A percentile compares a stretch with the other conserved stretches of the same genome.
These are phyloP conservation scores for Pluteus cervinus DNA, from an alignment of 768 basidiomycete genomes.

Conservation along the genomic window DNA sequence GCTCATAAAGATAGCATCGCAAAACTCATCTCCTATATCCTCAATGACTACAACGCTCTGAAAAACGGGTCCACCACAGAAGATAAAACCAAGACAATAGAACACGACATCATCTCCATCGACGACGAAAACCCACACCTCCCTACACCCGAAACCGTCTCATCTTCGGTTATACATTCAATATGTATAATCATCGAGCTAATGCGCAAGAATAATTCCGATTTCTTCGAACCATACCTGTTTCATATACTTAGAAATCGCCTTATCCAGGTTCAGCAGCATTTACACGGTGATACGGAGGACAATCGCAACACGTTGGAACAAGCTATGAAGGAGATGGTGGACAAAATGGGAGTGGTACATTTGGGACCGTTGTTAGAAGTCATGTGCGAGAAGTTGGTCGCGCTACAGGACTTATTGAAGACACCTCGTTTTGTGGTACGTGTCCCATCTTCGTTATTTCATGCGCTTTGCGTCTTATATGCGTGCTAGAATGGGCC, in stretches of 20 bases:
- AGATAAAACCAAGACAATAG: constrained; percentile 13
- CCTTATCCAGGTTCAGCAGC: constrained; percentile 82
- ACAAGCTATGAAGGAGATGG: constrained; percentile 72
- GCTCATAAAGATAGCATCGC: constrained; percentile 67
- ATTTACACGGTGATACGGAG: constrained; percentile 42
- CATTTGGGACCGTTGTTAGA: constrained; percentile 81
- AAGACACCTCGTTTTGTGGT: constrained; percentile 73
- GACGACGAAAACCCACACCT: constrained; percentile 8
- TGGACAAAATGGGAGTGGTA: constrained; percentile 83
- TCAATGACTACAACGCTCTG: constrained; percentile 51
- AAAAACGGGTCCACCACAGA: constrained; percentile 15
- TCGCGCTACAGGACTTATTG: constrained; percentile 65
- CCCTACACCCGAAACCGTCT: constrained; percentile 44
- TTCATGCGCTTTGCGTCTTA: not conserved
- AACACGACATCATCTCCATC: constrained; percentile 9
- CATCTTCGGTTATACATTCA: constrained; percentile 80
- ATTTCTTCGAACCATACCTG: constrained; percentile 96
- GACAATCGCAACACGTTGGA: constrained; percentile 66
- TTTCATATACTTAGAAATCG: constrained; percentile 92
- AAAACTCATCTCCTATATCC: constrained; percentile 70
- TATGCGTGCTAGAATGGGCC: constrained; percentile 48
- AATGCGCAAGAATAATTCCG: constrained; percentile 96
- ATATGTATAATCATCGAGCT: constrained; percentile 89
- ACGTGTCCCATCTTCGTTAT: constrained; percentile 19
- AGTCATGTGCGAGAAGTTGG: constrained; percentile 62